phyloP scores from a whole-genome alignment of 1,139 yeast species.

The Suhomyces maxii region DNA sequence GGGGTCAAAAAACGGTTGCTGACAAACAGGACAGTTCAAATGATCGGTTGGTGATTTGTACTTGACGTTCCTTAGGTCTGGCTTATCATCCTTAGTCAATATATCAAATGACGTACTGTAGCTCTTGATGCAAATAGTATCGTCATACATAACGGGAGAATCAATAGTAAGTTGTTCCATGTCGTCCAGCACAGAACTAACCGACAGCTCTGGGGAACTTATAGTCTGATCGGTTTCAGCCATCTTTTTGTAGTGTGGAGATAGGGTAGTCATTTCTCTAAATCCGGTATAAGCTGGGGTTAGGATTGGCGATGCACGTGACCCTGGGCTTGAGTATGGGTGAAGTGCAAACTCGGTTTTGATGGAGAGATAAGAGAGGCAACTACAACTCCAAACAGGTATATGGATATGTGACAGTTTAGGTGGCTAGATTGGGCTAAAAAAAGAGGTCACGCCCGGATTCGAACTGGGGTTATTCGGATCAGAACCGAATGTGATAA shows the following conservation, averaged over 20 bases:
- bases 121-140: slow-evolving; percentile 10
- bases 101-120: slow-evolving; percentile 9
- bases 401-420: no score
- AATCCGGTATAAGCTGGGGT: not conserved
- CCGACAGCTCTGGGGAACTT: not conserved
- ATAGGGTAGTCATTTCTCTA: not conserved
- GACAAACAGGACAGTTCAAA: slow-evolving; percentile 58
- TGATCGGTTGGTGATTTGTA: slow-evolving; percentile 50
- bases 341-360: no score
- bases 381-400: no score
- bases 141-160: slow-evolving; percentile 4
- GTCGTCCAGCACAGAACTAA: not conserved
- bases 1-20: slow-evolving; percentile 56
- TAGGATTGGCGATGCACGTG: not conserved
- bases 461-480: slow-evolving; percentile 94
- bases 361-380: no score
- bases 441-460: slow-evolving; percentile 79
- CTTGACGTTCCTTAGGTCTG: slow-evolving; percentile 36
- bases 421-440: not conserved
- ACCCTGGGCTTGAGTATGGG: no score
- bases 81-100: slow-evolving; percentile 17
- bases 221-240: not conserved
- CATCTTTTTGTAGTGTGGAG: not conserved
- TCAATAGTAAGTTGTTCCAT: not conserved
- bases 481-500: slow-evolving; percentile 55